Conservation (phyloP, 345 rosid species). For the Populus simonii region DNA sequence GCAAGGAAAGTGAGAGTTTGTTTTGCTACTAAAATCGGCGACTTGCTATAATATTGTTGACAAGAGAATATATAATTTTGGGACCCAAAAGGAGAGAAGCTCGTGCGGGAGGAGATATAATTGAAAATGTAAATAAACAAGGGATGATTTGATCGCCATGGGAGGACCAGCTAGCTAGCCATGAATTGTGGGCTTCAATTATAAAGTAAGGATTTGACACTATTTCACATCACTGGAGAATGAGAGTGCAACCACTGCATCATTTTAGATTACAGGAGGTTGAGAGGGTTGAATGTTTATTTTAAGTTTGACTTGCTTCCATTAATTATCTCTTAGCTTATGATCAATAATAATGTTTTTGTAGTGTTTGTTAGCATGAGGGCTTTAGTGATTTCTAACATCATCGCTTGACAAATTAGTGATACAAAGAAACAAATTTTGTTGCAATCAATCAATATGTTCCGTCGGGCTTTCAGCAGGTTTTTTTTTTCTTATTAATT, state of each 20-base stretch:
- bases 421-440: no score
- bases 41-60: neutral
- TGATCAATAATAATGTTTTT: no score
- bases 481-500: no score
- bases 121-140: neutral
- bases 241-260: neutral
- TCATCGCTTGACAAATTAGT: neutral
- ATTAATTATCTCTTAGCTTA: no score
- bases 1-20: neutral
- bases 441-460: neutral
- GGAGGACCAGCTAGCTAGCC: neutral
- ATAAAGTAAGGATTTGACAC: neutral
- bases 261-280: no score
- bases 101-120: conserved; percentile 18
- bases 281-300: neutral
- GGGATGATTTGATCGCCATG: no score
- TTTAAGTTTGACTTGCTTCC: neutral
- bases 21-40: neutral
- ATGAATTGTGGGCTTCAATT: neutral
- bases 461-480: neutral
- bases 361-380: neutral
- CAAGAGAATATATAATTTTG: neutral
- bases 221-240: neutral
- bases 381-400: neutral
- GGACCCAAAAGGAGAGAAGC: conserved; percentile 11